Evolutionary conservation across 1,139 yeast genomes (phyloP).

Genomic region (Suzukiozyma palmioleophila): DNA sequence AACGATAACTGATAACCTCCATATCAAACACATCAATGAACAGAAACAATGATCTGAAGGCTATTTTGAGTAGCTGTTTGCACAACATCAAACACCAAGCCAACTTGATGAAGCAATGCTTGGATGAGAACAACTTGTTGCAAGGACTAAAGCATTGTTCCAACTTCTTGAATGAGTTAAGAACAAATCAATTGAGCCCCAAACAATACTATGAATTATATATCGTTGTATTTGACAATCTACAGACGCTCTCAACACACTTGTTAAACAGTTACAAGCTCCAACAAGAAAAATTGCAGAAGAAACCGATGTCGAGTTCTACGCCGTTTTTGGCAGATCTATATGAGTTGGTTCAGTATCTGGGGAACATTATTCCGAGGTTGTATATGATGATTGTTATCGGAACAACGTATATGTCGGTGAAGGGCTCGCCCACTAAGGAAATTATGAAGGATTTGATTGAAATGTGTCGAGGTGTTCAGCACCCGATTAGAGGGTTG

Average conservation of each 20-base stretch:
- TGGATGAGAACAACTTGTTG: conserved; percentile 68
- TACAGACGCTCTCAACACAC: conserved; percentile 64
- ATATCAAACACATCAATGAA: background rate
- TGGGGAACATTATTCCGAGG: conserved; percentile 90
- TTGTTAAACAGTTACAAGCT: conserved; percentile 62
- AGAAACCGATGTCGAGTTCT: conserved; percentile 7
- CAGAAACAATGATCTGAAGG: conserved; percentile 8
- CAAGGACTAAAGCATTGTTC: conserved; percentile 89
- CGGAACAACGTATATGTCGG: conserved; percentile 82
- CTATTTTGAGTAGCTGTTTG: conserved; percentile 46
- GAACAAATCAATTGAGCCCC: conserved; percentile 75
- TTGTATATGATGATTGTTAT: conserved; percentile 92
- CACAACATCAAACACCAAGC: conserved; percentile 66
- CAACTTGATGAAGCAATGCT: conserved; percentile 68
- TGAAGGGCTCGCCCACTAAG: conserved; percentile 72
- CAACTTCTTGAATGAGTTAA: conserved; percentile 72
- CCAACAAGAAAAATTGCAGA: conserved; percentile 17
- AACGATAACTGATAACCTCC: too few species aligned
- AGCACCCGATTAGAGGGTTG: conserved; percentile 87
- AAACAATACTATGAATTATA: conserved; percentile 93
- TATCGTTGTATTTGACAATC: conserved; percentile 78
- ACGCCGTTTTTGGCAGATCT: conserved; percentile 81
- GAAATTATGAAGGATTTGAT: conserved; percentile 95
- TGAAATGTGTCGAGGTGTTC: conserved; percentile 98
- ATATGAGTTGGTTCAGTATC: conserved; percentile 92